Evolutionary conservation across 345 rosid species (phyloP).

Genomic region (Moringa oleifera): DNA sequence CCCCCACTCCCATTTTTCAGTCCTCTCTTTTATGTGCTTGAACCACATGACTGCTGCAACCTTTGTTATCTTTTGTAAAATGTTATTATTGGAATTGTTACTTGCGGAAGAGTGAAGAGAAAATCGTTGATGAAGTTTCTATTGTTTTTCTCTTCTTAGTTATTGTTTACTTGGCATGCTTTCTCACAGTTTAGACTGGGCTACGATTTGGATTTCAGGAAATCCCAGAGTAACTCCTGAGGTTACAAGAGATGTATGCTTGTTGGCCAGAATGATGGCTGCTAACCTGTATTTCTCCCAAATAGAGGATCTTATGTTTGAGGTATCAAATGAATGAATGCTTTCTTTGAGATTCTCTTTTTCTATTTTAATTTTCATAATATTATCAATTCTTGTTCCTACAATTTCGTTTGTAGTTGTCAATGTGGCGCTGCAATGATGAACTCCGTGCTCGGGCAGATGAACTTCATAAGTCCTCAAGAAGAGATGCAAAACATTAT

Average conservation of each 20-base stretch:
- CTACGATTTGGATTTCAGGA: constrained; percentile 38
- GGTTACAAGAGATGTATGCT: constrained; percentile 98
- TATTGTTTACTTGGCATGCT: neutral
- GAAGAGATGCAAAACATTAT: constrained; percentile 89
- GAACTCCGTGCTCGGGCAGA: constrained; percentile 84
- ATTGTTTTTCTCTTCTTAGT: neutral
- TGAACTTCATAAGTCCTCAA: constrained; percentile 64
- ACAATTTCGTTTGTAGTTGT: constrained; percentile 47
- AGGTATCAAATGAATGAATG: constrained; percentile 37
- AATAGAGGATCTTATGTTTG: constrained; percentile 97
- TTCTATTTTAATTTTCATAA: neutral
- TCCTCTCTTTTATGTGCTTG: neutral
- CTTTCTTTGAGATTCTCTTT: neutral
- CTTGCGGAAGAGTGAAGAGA: neutral
- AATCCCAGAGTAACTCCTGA: constrained; percentile 99
- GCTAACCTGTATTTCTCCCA: constrained; percentile 87
- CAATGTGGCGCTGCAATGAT: constrained; percentile 98
- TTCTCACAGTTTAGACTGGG: neutral
- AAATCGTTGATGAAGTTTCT: too few relatives aligned
- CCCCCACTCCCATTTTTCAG: too few relatives aligned
- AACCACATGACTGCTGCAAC: neutral
- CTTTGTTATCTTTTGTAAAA: neutral
- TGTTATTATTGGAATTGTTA: neutral
- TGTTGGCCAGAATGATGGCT: constrained; percentile 99
- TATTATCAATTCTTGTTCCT: constrained; percentile 3